phyloP scores from a whole-genome alignment of 768 basidiomycete species.

The Naganishia vaughanmartiniae region DNA sequence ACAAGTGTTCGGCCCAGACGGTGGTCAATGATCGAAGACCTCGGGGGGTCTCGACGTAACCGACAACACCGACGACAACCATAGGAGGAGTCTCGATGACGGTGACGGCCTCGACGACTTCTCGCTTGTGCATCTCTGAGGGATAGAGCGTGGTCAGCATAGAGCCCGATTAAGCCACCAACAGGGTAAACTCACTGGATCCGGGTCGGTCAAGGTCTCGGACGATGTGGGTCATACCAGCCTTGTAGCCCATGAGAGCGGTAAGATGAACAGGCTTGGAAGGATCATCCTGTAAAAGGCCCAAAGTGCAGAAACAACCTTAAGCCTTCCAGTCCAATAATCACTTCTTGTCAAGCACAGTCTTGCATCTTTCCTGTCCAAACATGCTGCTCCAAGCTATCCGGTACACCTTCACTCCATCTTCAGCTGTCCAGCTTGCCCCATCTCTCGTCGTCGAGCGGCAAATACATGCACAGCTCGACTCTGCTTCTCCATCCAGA shows the following conservation, averaged over 20 bases:
- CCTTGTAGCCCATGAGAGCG: slow-evolving; percentile 98
- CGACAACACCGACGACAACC: slow-evolving; percentile 95
- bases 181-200: slow-evolving; percentile 72
- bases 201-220: slow-evolving; percentile 99
- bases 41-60: slow-evolving; percentile 99
- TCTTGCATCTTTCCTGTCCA: slow-evolving; percentile 14
- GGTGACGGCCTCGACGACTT: slow-evolving; percentile 96
- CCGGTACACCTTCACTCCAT: slow-evolving; percentile 23
- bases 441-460: slow-evolving; percentile 21
- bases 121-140: slow-evolving; percentile 99
- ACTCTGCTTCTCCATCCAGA: slow-evolving; percentile 22
- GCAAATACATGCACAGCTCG: slow-evolving; percentile 5
- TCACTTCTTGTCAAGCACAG: slow-evolving; percentile 27
- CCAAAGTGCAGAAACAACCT: slow-evolving; percentile 10
- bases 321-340: slow-evolving; percentile 15
- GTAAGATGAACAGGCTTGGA: slow-evolving; percentile 99
- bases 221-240: slow-evolving; percentile 99
- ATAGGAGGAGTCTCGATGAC: slow-evolving; percentile 95
- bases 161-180: background rate
- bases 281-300: slow-evolving; percentile 78
- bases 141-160: slow-evolving; percentile 2
- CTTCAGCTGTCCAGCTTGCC: slow-evolving; percentile 25
- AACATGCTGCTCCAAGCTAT: slow-evolving; percentile 15
- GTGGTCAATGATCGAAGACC: slow-evolving; percentile 98
- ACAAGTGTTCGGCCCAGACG: slow-evolving; percentile 92